Evolutionary conservation across 2,329 filamentous ascomycete species (phyloP).

Genomic region (Cryoendolithus antarcticus): DNA sequence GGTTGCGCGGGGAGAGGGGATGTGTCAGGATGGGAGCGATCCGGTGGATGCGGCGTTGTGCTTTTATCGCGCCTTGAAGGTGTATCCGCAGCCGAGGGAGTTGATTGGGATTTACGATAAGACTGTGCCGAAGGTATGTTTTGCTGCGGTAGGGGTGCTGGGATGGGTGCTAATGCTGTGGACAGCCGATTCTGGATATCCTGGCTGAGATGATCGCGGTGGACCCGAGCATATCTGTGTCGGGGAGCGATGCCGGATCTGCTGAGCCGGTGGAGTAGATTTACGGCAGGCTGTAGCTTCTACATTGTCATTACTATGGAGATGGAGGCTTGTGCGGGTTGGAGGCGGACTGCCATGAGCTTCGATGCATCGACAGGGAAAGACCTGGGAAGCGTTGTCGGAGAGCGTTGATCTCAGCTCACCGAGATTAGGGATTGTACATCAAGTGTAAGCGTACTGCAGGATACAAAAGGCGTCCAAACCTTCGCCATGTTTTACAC

Average conservation of each 20-base stretch:
- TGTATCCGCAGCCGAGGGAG: slow-evolving; percentile 87
- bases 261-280: no score
- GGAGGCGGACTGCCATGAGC: no score
- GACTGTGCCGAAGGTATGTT: slow-evolving; percentile 82
- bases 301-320: no score
- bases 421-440: no score
- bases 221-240: slow-evolving; percentile 49
- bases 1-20: slow-evolving; percentile 74
- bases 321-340: no score
- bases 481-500: no score
- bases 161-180: slow-evolving; percentile 5
- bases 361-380: no score
- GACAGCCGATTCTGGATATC: slow-evolving; percentile 81
- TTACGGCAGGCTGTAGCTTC: no score
- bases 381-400: no score
- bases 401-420: no score
- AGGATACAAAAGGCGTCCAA: no score
- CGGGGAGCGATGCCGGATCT: slow-evolving; percentile 16
- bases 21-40: slow-evolving; percentile 70
- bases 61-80: slow-evolving; percentile 98
- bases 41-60: slow-evolving; percentile 75
- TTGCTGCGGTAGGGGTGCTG: neutral
- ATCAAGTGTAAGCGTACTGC: no score
- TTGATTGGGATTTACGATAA: slow-evolving; percentile 97
- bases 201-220: slow-evolving; percentile 96